Evolutionary conservation across 2,329 filamentous ascomycete genomes (phyloP).

Genomic region (Zopfia rhizophila): DNA sequence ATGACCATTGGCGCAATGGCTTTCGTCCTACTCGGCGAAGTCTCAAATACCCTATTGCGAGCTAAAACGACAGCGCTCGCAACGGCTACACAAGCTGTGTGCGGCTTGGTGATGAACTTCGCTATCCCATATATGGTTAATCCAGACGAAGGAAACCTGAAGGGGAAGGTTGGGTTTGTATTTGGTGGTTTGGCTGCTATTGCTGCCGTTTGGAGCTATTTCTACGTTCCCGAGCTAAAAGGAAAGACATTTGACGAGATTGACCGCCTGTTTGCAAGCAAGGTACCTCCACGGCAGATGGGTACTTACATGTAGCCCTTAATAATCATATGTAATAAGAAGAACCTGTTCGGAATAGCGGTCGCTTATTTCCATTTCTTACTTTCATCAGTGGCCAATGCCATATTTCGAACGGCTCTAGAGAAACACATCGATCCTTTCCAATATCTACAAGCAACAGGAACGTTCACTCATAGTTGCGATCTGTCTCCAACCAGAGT

Average conservation of each 20-base stretch:
- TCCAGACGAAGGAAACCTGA: constrained; percentile 49
- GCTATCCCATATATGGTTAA: constrained; percentile 54
- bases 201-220: constrained; percentile 44
- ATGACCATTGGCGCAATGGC: constrained; percentile 85
- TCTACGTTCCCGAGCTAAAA: constrained; percentile 53
- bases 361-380: too few species aligned
- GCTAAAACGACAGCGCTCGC: constrained; percentile 89
- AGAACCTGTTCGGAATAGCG: too few species aligned
- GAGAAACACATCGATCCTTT: too few species aligned
- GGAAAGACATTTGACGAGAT: constrained; percentile 52
- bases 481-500: too few species aligned
- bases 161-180: constrained; percentile 54
- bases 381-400: too few species aligned
- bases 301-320: too few species aligned
- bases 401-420: too few species aligned
- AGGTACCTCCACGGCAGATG: constrained; percentile 41
- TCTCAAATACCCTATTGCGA: constrained; percentile 81
- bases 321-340: too few species aligned
- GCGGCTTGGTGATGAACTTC: constrained; percentile 49
- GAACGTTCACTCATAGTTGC: too few species aligned
- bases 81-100: constrained; percentile 51
- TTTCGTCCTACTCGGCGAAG: constrained; percentile 84
- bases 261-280: constrained; percentile 50
- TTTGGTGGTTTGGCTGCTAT: constrained; percentile 46
- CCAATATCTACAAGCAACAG: too few species aligned